A percentile compares a stretch with the other conserved stretches of the same genome.
Conservation (phyloP, 108 stramenopile genomes). For the Nannochloropsis granulata region DNA sequence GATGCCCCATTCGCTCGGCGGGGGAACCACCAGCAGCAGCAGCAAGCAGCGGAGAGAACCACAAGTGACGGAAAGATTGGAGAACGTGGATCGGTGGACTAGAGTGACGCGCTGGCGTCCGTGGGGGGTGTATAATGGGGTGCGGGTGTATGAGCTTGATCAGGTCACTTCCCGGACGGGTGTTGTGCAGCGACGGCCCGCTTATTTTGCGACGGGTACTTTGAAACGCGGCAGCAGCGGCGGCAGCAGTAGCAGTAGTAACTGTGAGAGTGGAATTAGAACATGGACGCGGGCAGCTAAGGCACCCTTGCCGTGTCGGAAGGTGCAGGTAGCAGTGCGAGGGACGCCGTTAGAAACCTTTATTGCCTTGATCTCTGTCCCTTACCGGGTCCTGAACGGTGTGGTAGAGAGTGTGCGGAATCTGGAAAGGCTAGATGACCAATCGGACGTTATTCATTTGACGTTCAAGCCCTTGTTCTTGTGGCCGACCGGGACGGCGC, state of each 20-base stretch:
- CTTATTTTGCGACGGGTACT: neutral
- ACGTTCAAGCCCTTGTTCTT: conserved; percentile 61
- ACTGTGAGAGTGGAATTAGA: no score
- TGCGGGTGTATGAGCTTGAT: neutral
- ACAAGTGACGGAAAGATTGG: neutral
- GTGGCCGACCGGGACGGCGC: conserved; percentile 69
- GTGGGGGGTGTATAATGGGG: neutral
- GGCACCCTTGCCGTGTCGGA: neutral
- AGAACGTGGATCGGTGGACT: neutral
- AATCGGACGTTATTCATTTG: conserved; percentile 69
- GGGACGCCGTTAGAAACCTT: conserved; percentile 18
- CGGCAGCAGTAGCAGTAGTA: neutral
- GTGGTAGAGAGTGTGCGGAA: conserved; percentile 41
- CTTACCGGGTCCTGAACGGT: neutral
- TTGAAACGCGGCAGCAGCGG: neutral
- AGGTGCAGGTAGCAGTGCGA: neutral
- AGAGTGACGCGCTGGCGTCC: neutral
- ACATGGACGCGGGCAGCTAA: no score
- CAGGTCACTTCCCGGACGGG: neutral
- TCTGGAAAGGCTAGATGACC: conserved; percentile 67
- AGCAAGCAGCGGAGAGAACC: neutral
- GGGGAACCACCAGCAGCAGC: neutral
- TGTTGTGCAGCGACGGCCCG: neutral
- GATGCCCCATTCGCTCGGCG: neutral
- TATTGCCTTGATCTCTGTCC: conserved; percentile 16